These are phyloP conservation scores for Magnolia kwangsiensis DNA, from an alignment of 164 flowering plant genomes.

Conservation along the genomic window DNA sequence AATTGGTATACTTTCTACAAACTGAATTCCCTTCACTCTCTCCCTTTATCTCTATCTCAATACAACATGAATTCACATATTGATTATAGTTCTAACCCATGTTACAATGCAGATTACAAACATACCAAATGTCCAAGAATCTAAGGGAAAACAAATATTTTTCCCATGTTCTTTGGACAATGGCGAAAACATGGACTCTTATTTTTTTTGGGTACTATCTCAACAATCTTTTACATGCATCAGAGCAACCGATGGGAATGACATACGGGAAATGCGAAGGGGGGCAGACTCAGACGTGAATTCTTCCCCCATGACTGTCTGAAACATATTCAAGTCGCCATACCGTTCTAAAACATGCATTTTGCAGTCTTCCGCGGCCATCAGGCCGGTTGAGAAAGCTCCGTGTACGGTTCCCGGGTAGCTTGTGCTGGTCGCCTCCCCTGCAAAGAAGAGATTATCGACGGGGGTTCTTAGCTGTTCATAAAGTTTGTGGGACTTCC, in stretches of 20 bases:
- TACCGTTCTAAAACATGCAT: slow-evolving; percentile 82
- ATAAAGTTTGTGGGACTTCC: slow-evolving; percentile 81
- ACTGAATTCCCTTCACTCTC: not conserved
- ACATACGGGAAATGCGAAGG: slow-evolving; percentile 76
- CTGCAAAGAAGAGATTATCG: slow-evolving; percentile 93
- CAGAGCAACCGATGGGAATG: slow-evolving; percentile 4
- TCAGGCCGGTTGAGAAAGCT: slow-evolving; percentile 82
- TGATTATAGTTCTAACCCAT: not conserved
- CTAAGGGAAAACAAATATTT: not conserved
- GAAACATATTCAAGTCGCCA: slow-evolving; percentile 65
- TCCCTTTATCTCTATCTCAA: not conserved
- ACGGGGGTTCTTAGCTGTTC: slow-evolving; percentile 83
- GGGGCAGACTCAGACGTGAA: slow-evolving; percentile 46
- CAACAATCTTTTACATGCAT: slow-evolving; percentile 5
- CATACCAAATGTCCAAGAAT: not conserved
- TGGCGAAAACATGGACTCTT: not conserved
- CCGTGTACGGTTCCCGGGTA: slow-evolving; percentile 95
- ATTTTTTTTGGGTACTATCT: too few relatives aligned
- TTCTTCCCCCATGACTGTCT: slow-evolving; percentile 59
- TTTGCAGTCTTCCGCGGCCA: slow-evolving; percentile 96
- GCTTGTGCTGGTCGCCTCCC: slow-evolving; percentile 77
- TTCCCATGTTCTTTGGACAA: not conserved
- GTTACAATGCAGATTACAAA: not conserved
- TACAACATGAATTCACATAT: not conserved
- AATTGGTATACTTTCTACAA: too few relatives aligned